Evolutionary conservation across 1,284 basidiomycete genomes (phyloP).

Genomic region (Cystobasidium pallidum): DNA sequence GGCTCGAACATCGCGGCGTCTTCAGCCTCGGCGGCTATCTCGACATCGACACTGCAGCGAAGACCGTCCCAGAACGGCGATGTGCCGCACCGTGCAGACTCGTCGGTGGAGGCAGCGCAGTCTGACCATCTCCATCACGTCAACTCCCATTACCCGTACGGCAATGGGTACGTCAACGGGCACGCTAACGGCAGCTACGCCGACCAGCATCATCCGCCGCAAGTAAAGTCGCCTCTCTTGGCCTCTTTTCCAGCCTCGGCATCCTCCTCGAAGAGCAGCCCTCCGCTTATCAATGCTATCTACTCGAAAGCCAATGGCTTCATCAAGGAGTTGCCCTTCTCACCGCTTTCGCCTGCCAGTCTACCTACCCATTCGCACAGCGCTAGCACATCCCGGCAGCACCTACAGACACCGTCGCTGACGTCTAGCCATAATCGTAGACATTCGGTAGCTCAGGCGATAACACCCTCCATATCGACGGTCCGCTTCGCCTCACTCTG

Average conservation of each 20-base stretch:
- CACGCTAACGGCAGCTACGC: constrained; percentile 1
- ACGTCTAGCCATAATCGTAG: constrained; percentile 10
- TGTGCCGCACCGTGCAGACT: constrained; percentile 11
- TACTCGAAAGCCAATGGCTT: constrained; percentile 27
- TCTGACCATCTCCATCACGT: constrained; percentile 15
- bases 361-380: constrained; percentile 9
- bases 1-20: not conserved
- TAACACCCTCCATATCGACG: constrained; percentile 39
- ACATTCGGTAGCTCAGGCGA: constrained; percentile 35
- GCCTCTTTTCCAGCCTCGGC: constrained; percentile 7
- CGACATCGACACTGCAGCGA: constrained; percentile 9
- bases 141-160: constrained; percentile 2
- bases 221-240: constrained; percentile 8
- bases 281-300: constrained; percentile 11
- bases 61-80: constrained; percentile 20
- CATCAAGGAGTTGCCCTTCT: constrained; percentile 28
- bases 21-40: constrained; percentile 1
- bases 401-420: constrained; percentile 1
- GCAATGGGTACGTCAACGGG: not conserved
- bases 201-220: constrained; percentile 13
- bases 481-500: constrained; percentile 64
- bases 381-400: not conserved
- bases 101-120: constrained; percentile 10
- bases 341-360: not conserved
- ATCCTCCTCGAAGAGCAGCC: not conserved